phyloP scores from a whole-genome alignment of 805 yeast genomes.

The Suhomyces xylopsoci region DNA sequence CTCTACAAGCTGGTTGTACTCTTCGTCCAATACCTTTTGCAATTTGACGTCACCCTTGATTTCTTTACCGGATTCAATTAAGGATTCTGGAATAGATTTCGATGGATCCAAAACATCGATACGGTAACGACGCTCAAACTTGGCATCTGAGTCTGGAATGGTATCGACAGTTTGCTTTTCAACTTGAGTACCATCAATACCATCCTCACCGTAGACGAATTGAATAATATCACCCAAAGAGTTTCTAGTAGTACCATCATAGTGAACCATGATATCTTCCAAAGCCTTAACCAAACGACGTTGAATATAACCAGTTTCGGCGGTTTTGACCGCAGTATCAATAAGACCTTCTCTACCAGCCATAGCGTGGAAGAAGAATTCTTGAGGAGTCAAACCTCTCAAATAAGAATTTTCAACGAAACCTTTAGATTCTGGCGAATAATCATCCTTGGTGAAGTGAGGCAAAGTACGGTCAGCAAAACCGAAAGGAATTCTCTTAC shows the following conservation, averaged over 20 bases:
- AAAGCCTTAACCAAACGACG: conserved; percentile 96
- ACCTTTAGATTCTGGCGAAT: conserved; percentile 97
- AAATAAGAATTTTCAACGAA: conserved; percentile 95
- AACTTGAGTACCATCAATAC: conserved; percentile 96
- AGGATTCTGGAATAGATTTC: conserved; percentile 61
- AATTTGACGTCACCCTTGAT: conserved; percentile 84
- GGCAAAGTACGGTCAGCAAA: conserved; percentile 95
- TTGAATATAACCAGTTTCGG: conserved; percentile 97
- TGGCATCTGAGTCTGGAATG: conserved; percentile 84
- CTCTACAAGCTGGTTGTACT: conserved; percentile 67
- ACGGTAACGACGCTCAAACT: conserved; percentile 80
- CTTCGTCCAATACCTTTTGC: conserved; percentile 79
- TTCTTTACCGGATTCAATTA: conserved; percentile 86
- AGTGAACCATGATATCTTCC: conserved; percentile 96
- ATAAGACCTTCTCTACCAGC: conserved; percentile 99
- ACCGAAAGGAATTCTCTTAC: conserved; percentile 98
- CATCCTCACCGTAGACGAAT: conserved; percentile 98
- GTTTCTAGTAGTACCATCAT: conserved; percentile 97
- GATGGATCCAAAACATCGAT: conserved; percentile 76
- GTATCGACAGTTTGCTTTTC: conserved; percentile 95
- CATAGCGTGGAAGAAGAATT: conserved; percentile 98
- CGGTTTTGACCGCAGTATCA: conserved; percentile 99
- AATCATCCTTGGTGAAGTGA: conserved; percentile 97
- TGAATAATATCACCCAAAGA: conserved; percentile 95
- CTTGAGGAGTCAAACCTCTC: conserved; percentile 98